Percentiles rank a stretch among this genome's conserved stretches.
These are phyloP conservation scores for Trichoderma virens DNA, from an alignment of 495 filamentous ascomycete species.

Conservation along the genomic window DNA sequence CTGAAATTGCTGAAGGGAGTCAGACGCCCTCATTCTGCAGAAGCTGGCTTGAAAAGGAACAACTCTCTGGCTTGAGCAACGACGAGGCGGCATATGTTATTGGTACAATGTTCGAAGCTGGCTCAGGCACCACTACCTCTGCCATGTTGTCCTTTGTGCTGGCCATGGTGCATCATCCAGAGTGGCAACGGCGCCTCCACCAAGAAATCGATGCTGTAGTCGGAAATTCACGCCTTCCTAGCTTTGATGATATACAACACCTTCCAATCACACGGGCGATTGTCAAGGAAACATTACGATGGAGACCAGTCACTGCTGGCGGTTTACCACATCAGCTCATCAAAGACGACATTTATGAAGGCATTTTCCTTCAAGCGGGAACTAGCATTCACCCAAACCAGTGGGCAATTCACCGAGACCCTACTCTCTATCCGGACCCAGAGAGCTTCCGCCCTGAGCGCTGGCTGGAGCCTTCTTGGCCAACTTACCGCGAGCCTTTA, in stretches of 20 bases:
- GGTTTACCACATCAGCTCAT: constrained; percentile 24
- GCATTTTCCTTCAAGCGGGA: background rate
- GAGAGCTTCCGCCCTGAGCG: constrained; percentile 50
- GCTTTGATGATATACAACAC: background rate
- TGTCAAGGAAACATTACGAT: constrained; percentile 39
- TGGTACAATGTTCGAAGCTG: background rate
- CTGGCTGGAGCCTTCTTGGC: constrained; percentile 42
- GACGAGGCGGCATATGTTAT: background rate
- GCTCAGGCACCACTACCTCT: background rate
- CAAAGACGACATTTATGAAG: background rate
- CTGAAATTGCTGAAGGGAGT: background rate
- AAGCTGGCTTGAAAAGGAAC: background rate
- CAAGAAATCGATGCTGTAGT: constrained; percentile 46
- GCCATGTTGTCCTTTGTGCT: constrained; percentile 32
- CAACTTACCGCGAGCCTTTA: constrained; percentile 49
- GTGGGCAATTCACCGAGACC: constrained; percentile 57
- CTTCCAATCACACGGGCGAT: constrained; percentile 46
- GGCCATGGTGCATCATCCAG: constrained; percentile 52
- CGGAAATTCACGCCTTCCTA: constrained; percentile 14
- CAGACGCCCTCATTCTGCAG: background rate
- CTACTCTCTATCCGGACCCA: constrained; percentile 49
- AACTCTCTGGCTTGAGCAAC: background rate
- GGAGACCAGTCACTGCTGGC: background rate
- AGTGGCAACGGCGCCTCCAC: constrained; percentile 46
- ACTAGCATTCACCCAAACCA: constrained; percentile 27